phyloP scores from a whole-genome alignment of 192 early-diverging fungal genomes.

The Phlyctochytrium arcticum region DNA sequence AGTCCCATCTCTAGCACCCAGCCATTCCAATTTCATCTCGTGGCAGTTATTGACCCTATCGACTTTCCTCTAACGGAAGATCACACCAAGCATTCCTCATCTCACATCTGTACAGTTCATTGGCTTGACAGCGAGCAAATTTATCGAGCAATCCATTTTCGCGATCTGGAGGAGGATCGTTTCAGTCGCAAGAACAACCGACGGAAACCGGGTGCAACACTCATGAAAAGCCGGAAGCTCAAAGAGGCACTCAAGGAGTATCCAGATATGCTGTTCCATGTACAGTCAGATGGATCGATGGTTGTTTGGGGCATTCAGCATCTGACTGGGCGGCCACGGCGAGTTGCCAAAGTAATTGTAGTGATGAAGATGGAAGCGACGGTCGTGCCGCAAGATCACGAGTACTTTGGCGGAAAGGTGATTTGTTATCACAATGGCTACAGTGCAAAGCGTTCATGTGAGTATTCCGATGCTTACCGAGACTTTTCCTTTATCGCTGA shows the following conservation, averaged over 20 bases:
- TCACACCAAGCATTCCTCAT: neutral
- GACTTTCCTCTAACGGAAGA: constrained; percentile 48
- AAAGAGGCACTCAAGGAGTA: constrained; percentile 64
- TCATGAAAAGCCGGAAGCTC: constrained; percentile 46
- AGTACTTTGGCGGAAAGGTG: constrained; percentile 55
- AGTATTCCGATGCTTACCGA: neutral
- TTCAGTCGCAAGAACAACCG: neutral
- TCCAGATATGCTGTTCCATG: constrained; percentile 71
- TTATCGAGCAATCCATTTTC: constrained; percentile 21
- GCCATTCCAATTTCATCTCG: constrained; percentile 58
- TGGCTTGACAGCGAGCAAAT: constrained; percentile 36
- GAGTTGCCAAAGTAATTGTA: constrained; percentile 63
- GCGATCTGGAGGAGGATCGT: constrained; percentile 7
- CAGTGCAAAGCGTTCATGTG: constrained; percentile 41
- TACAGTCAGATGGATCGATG: constrained; percentile 66
- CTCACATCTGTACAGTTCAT: constrained; percentile 20
- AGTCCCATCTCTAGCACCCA: constrained; percentile 40
- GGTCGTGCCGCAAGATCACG: constrained; percentile 47
- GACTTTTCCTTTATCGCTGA: too few relatives aligned
- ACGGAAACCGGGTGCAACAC: constrained; percentile 25
- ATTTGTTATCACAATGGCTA: constrained; percentile 44
- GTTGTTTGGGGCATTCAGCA: constrained; percentile 76
- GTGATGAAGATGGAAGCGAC: constrained; percentile 59
- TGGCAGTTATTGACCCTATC: constrained; percentile 65
- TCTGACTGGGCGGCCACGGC: constrained; percentile 55